phyloP scores from a whole-genome alignment of 2,329 filamentous ascomycete species.

The Beauveria australis region DNA sequence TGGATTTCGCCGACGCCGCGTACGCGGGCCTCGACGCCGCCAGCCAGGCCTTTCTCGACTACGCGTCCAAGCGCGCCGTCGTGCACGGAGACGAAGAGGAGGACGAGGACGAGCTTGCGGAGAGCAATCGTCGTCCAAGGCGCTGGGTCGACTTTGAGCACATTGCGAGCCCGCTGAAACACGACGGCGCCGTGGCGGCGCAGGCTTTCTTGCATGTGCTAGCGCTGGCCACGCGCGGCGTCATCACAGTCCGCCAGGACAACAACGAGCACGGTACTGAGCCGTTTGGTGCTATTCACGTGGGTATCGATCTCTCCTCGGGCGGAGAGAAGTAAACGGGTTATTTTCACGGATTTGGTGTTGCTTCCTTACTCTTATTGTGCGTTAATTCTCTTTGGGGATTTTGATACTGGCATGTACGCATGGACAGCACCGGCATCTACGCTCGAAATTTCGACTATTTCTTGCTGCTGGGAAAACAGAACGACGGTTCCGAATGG shows the following conservation, averaged over 20 bases:
- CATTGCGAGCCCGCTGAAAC: slow-evolving; percentile 51
- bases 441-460: neutral
- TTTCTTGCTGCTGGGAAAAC: neutral
- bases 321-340: neutral
- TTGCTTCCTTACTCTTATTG: neutral
- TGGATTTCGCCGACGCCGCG: slow-evolving; percentile 15
- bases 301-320: slow-evolving; percentile 28
- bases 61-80: slow-evolving; percentile 29
- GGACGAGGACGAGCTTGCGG: slow-evolving; percentile 14
- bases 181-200: slow-evolving; percentile 55
- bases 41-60: slow-evolving; percentile 38
- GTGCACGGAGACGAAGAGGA: slow-evolving; percentile 25
- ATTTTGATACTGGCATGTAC: neutral
- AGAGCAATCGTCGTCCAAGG: slow-evolving; percentile 20
- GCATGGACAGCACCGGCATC: neutral
- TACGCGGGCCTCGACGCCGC: slow-evolving; percentile 34
- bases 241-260: slow-evolving; percentile 56
- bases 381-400: slow-evolving; percentile 3
- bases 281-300: slow-evolving; percentile 39
- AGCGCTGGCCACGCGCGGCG: slow-evolving; percentile 57
- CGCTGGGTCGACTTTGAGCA: slow-evolving; percentile 58
- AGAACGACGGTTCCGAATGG: neutral
- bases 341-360: neutral
- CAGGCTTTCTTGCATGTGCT: slow-evolving; percentile 72
- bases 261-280: slow-evolving; percentile 21